phyloP scores from a whole-genome alignment of 192 early-diverging fungal genomes.

The Thamnidium elegans region DNA sequence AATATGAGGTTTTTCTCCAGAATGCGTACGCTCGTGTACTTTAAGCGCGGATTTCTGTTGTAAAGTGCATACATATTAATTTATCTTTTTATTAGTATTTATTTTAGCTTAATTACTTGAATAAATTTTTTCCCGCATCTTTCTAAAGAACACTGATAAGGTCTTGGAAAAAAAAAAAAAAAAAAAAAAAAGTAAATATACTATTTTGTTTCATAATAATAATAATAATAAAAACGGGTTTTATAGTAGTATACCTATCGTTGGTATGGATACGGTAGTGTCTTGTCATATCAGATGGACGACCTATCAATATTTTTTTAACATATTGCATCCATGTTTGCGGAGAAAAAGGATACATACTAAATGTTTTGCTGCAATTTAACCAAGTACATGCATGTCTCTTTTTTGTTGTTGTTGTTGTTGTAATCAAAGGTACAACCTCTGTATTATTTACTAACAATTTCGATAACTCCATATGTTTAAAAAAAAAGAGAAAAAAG shows the following conservation, averaged over 20 bases:
- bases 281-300: conserved; percentile 66
- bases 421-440: neutral
- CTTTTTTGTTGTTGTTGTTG: neutral
- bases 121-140: conserved; percentile 77
- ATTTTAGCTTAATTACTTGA: conserved; percentile 32
- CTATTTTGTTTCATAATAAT: conserved; percentile 4
- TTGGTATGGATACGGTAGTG: conserved; percentile 77
- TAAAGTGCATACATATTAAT: neutral
- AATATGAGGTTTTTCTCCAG: conserved; percentile 69
- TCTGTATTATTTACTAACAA: neutral
- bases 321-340: neutral
- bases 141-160: conserved; percentile 58
- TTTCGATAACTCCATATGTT: neutral
- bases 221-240: no score
- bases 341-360: conserved; percentile 4
- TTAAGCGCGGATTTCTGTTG: conserved; percentile 72
- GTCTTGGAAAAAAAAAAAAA: conserved; percentile 37
- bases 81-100: neutral
- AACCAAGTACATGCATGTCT: conserved; percentile 53
- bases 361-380: conserved; percentile 66
- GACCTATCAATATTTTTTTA: conserved; percentile 32
- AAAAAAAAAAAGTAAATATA: conserved; percentile 3
- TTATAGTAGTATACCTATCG: conserved; percentile 50
- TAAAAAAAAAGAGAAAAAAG: neutral
- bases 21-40: conserved; percentile 73